phyloP scores from a whole-genome alignment of 371 early-diverging fungal genomes.

The Mortierella sp. region DNA sequence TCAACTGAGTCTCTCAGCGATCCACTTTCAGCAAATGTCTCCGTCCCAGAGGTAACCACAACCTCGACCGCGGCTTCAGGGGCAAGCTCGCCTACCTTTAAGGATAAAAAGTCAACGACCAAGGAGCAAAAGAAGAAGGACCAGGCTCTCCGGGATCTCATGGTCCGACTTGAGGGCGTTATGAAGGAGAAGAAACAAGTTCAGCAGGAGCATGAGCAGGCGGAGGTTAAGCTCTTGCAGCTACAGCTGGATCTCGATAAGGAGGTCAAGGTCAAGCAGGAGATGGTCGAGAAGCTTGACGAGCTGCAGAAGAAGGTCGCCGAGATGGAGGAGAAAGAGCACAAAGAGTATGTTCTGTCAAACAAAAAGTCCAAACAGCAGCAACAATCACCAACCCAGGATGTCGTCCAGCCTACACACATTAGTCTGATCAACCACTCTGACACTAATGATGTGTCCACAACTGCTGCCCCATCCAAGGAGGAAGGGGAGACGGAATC shows the following conservation, averaged over 20 bases:
- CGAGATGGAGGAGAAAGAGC: constrained; percentile 59
- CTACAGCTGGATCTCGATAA: constrained; percentile 61
- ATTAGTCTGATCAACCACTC: neutral
- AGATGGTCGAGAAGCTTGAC: constrained; percentile 65
- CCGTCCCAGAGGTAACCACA: constrained; percentile 32
- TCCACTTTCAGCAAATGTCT: constrained; percentile 38
- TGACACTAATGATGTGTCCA: neutral
- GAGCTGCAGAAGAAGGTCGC: constrained; percentile 58
- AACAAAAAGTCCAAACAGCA: constrained; percentile 15
- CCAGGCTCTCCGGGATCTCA: constrained; percentile 47
- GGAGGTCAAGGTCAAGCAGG: constrained; percentile 65
- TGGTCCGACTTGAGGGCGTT: constrained; percentile 48
- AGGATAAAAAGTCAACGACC: constrained; percentile 43
- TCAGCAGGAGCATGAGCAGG: constrained; percentile 50
- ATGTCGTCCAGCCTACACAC: neutral
- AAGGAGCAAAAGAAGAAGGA: constrained; percentile 58
- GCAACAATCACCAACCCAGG: constrained; percentile 2
- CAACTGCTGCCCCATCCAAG: neutral
- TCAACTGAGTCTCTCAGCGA: constrained; percentile 28
- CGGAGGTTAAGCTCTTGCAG: constrained; percentile 50
- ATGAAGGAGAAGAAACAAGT: constrained; percentile 57
- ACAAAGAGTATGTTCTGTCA: constrained; percentile 4
- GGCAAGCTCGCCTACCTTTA: constrained; percentile 32
- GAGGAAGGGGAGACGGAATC: neutral
- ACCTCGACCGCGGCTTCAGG: constrained; percentile 32